Conservation (phyloP, 2,329 filamentous ascomycete species). For the Pseudogymnoascus sp. region DNA sequence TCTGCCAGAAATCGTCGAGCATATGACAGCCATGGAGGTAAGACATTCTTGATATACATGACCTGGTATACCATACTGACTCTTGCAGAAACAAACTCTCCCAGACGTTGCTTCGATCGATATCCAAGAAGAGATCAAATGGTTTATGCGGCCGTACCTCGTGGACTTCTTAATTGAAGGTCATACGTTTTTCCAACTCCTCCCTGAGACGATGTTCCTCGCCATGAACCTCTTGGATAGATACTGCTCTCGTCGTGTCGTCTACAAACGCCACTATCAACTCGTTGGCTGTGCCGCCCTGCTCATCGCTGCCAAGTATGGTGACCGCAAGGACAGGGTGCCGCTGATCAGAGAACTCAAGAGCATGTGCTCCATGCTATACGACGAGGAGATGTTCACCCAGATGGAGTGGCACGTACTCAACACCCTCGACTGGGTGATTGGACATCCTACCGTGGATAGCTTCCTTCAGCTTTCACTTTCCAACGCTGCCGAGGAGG, state of each 20-base stretch:
- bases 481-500: conserved; percentile 64
- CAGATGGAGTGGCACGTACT: conserved; percentile 99
- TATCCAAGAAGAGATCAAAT: conserved; percentile 98
- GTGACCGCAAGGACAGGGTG: conserved; percentile 97
- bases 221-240: conserved; percentile 94
- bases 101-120: conserved; percentile 97
- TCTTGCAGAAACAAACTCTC: conserved; percentile 66
- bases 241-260: conserved; percentile 95
- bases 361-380: conserved; percentile 98
- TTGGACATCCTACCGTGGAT: conserved; percentile 93
- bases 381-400: conserved; percentile 99
- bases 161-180: conserved; percentile 98
- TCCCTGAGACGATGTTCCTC: conserved; percentile 92
- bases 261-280: conserved; percentile 99
- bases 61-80: conserved; percentile 23
- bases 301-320: conserved; percentile 96
- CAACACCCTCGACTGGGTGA: conserved; percentile 92
- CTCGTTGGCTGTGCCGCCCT: conserved; percentile 93
- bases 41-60: conserved; percentile 17
- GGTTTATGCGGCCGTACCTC: conserved; percentile 98
- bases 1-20: conserved; percentile 84
- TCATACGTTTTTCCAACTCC: conserved; percentile 85
- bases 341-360: conserved; percentile 94
- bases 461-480: conserved; percentile 85
- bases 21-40: conserved; percentile 92